Base-by-base conservation (phyloP, 257 asterid genomes). In the Vinca minor region DNA sequence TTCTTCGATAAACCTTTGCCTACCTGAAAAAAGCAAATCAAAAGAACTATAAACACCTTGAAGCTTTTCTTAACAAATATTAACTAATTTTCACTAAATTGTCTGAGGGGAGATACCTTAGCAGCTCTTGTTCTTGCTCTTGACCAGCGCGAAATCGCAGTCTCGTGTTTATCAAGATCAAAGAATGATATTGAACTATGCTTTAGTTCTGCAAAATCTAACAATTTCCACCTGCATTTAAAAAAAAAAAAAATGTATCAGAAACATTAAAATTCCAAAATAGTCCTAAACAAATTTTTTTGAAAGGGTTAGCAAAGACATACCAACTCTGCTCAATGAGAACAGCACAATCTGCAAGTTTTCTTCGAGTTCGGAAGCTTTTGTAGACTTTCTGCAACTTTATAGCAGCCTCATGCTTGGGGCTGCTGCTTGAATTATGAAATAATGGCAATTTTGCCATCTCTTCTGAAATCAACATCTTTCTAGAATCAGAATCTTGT, bases 91-190 rank as follows among this genome's bases (percentile, higher is more conserved):
- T 21, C 12, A 17, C 50, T n/a, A 23, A n/a, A 41, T n/a, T n/a
- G 5, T 59, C 18, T 1, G 45, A 39, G 8, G 4, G 25, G n/a
- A n/a, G n/a, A 60, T 34, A 88, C 98, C 88, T 92, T 92, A 36
- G 98, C 98, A 54, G 98, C 98, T 71, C 89, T 78, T 32, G 96
- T 92, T 76, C 95, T 74, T 23, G 96, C 96, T 58, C 98, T 73
- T 3, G 95, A 85, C 98, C 98, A 92, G 6, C 95, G 88, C 6
- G 98, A 92, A 25, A 84, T 73, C 13, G 98, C 96, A 3, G 93
- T 86, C 80, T 92, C 96, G 9, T 83, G 96, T 53, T 89, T 92
- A 66, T 92, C 93, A 62, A 85, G 71, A 65, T 92, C 92, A 65
- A 92, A 92, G 70, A 85, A 89, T 26, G 98, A 89, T 69, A 92